Percentiles rank a stretch among this genome's conserved stretches.
Evolutionary conservation across 75 land plant genomes (phyloP).

Genomic region (Selaginella tamariscina): DNA sequence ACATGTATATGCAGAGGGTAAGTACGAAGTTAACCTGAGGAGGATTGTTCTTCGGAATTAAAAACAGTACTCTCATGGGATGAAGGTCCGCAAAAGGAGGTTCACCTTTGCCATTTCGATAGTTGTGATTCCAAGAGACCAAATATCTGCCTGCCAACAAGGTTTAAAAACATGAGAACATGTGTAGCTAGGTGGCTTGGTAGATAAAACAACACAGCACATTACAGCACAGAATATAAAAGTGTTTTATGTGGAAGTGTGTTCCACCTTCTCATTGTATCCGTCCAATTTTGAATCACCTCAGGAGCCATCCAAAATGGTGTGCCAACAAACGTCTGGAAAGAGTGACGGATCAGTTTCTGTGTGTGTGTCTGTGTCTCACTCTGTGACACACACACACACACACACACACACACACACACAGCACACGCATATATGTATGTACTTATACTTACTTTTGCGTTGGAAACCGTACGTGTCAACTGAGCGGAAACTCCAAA

Average conservation of each 20-base stretch:
- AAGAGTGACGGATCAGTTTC: neutral
- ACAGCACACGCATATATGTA: neutral
- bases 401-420: too few relatives aligned
- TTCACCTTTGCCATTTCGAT: slow-evolving; percentile 99
- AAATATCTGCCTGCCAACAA: slow-evolving; percentile 85
- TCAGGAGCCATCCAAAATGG: slow-evolving; percentile 99
- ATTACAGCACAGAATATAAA: neutral
- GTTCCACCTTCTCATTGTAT: slow-evolving; percentile 90
- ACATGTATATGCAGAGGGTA: neutral
- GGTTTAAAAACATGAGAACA: neutral
- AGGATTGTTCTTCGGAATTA: slow-evolving; percentile 92
- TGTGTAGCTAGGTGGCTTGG: neutral
- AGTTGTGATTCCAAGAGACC: slow-evolving; percentile 96
- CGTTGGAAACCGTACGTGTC: slow-evolving; percentile 89
- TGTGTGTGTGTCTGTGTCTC: too few relatives aligned
- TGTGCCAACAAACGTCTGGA: slow-evolving; percentile 97
- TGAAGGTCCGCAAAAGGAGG: slow-evolving; percentile 98
- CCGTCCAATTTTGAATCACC: slow-evolving; percentile 96
- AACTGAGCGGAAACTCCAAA: slow-evolving; percentile 99
- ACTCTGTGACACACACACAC: too few relatives aligned
- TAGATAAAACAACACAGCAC: neutral
- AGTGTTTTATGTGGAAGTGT: neutral
- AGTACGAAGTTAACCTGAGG: slow-evolving; percentile 63
- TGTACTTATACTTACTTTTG: slow-evolving; percentile 44
- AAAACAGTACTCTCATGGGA: slow-evolving; percentile 96